phyloP scores from a whole-genome alignment of 148 eudicot genomes.

The Diospyros kaki region DNA sequence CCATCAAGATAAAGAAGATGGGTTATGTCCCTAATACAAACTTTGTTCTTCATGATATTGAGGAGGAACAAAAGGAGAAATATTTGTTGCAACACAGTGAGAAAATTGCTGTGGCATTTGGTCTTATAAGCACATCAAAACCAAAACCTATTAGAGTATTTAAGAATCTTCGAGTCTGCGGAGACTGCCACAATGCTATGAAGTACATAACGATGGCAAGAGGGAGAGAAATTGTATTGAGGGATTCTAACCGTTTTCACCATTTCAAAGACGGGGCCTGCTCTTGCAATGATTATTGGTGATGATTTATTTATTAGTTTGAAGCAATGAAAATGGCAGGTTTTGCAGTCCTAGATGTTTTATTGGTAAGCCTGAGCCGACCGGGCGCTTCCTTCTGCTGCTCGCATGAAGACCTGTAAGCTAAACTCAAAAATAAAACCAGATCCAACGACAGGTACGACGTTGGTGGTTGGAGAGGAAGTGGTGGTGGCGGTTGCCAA shows the following conservation, averaged over 20 bases:
- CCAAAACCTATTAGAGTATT: conserved; percentile 46
- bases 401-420: no score
- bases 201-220: conserved; percentile 46
- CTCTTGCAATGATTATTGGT: conserved; percentile 26
- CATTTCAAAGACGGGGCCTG: conserved; percentile 28
- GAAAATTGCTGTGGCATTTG: not conserved
- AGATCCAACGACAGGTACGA: no score
- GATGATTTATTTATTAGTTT: conserved; percentile 10
- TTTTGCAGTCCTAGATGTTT: no score
- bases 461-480: no score
- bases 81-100: conserved; percentile 45
- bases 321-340: not conserved
- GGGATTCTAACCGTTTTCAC: no score
- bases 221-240: conserved; percentile 29
- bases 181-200: conserved; percentile 55
- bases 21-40: no score
- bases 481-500: no score
- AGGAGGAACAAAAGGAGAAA: conserved; percentile 24
- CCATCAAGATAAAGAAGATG: not conserved
- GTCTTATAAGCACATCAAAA: not conserved
- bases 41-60: conserved; percentile 22
- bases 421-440: no score
- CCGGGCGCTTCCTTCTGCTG: no score
- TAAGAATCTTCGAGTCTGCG: conserved; percentile 17
- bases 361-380: no score